Evolutionary conservation across 139 green algal species (phyloP).

Genomic region (Coelastrella sp.): DNA sequence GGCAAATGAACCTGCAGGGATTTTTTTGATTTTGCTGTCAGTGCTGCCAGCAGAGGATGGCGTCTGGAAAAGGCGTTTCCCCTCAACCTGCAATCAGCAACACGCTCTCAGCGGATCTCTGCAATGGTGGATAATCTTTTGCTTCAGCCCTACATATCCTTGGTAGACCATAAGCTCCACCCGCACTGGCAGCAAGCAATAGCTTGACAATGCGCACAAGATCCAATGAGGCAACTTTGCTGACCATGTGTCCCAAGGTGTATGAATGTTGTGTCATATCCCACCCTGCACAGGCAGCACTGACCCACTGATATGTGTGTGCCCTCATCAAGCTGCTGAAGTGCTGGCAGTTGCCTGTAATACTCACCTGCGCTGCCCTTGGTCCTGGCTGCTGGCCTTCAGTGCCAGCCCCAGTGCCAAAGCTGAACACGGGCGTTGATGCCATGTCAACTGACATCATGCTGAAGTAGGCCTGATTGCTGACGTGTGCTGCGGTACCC

Average conservation of each 20-base stretch:
- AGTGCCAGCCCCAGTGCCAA: constrained; percentile 7
- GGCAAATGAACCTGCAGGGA: neutral
- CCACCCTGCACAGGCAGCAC: neutral
- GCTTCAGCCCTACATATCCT: no score
- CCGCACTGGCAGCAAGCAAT: no score
- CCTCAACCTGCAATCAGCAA: neutral
- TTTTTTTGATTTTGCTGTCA: neutral
- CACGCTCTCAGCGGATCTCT: no score
- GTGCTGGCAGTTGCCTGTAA: neutral
- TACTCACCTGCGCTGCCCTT: neutral
- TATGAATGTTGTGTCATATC: neutral
- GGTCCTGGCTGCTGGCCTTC: neutral
- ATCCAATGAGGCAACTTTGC: no score
- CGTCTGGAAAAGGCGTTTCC: constrained; percentile 40
- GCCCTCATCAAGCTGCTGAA: neutral
- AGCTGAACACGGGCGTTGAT: neutral
- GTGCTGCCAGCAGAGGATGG: constrained; percentile 27
- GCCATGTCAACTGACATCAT: constrained; percentile 33
- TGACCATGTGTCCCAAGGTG: no score
- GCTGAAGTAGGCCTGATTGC: constrained; percentile 6
- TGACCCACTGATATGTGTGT: neutral
- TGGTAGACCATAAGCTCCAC: no score
- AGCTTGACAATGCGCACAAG: no score
- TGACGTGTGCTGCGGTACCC: constrained; percentile 1
- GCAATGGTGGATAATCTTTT: no score